Percentiles rank a stretch among this genome's conserved stretches.
Evolutionary conservation across 1,284 basidiomycete genomes (phyloP).

Genomic region (Cutaneotrichosporon sp.): DNA sequence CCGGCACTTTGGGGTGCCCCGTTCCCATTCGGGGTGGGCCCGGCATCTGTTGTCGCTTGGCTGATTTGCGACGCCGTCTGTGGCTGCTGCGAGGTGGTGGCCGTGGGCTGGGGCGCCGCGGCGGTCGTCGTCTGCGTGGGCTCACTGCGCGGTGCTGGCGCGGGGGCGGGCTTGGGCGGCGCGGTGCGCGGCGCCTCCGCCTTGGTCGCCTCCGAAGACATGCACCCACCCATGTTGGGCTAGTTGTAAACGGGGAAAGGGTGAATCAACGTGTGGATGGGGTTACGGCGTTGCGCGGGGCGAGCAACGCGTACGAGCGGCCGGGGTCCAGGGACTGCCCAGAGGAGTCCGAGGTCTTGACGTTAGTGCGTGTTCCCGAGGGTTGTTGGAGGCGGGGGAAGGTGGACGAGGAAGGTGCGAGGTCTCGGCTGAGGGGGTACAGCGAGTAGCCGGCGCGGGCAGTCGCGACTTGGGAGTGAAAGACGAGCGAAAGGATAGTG

Average conservation of each 20-base stretch:
- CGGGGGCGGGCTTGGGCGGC: conserved; percentile 1
- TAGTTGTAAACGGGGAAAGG: not conserved
- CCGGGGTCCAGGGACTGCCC: not conserved
- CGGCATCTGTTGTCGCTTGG: not conserved
- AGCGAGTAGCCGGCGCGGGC: not conserved
- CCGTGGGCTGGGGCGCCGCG: conserved; percentile 10
- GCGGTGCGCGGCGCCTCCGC: conserved; percentile 26
- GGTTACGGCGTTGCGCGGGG: not conserved
- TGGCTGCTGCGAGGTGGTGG: conserved; percentile 11
- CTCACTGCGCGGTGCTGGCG: conserved; percentile 12
- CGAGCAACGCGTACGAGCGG: not conserved
- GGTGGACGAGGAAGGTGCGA: not conserved
- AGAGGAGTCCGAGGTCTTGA: not conserved
- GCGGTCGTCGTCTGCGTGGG: conserved; percentile 10
- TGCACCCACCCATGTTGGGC: conserved; percentile 42
- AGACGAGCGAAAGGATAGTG: not conserved
- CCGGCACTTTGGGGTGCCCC: not conserved
- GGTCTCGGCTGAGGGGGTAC: too few relatives aligned
- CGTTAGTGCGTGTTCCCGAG: not conserved
- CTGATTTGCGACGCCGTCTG: not conserved
- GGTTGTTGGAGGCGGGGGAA: not conserved
- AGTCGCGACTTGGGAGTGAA: not conserved
- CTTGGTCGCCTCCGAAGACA: conserved; percentile 36
- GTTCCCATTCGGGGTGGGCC: conserved; percentile 16
- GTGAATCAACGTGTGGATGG: not conserved